Base-by-base conservation (phyloP, 2,329 filamentous ascomycete species). In the Hymenoscyphus occultus region DNA sequence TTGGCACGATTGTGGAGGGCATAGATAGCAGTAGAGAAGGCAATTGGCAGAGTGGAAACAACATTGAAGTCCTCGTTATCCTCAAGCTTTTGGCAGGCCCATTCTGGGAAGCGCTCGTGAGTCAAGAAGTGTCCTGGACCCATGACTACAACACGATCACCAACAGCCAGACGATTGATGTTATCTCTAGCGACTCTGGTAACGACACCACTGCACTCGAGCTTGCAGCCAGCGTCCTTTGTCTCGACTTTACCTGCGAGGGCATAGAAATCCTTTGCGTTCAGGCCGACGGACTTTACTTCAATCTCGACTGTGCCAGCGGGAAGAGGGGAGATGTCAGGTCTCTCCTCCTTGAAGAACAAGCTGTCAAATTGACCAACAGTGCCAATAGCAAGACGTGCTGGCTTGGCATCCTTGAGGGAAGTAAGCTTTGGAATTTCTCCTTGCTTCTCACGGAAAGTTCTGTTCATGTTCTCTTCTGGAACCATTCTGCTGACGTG, bases 221-320 rank as follows among this genome's bases (percentile, higher is more conserved):
- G 54, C 19, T 35, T 28, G 35, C 35, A 68, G 59, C 16, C 71
- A 71, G 16, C 72, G 54, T 45, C 63, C 64, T 10, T 68, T 56
- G 32, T 73, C 66, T 35, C 66, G 60, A 42, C 74, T 35, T 58
- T 76, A 71, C 5, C 77, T 74, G 71, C 74, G 74, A 9, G 71
- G 65, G 10, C 74, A 67, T 22, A 65, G 35, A 63, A 58, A 39
- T 63, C 61, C 13, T 63, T 62, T 61, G 72, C 70, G 58, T 68
- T 68, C 31, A 72, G 31, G 2, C 65, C 63, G 7, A 67, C 63
- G 31, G 56, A 57, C 28, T 60, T 58, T 10, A 63, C 45, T 13
- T 63, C 57, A 13, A 69, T 39, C 19, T 67, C 39, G 6, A 71
- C 63, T 13, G 62, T 12, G 45, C 68, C 7, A 72, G 63, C 5